Base-by-base conservation (phyloP, 352 stramenopile species). In the Globisporangium cylindrosporum region DNA sequence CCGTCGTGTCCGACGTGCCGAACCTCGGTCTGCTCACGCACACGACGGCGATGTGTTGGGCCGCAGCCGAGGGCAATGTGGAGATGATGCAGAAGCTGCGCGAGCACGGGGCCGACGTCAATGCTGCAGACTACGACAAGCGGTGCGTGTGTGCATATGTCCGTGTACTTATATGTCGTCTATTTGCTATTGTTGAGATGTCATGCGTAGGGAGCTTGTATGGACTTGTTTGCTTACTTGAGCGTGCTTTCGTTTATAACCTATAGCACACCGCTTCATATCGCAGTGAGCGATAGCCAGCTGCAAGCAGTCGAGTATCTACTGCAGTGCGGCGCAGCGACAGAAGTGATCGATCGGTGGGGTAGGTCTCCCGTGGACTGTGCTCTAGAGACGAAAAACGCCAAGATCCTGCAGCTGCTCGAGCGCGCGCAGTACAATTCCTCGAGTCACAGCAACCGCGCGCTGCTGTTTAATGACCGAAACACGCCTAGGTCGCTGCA, bases 21-120 rank as follows among this genome's bases (percentile, higher is more conserved):
- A 62, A 68, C 54, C 66, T 81, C 9, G 75, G 67, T 12, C 53
- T 32, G 20, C 62, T 82, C 63, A 78, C 78, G 66, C 82, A 82
- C 76, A 85, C 81, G 29, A 93, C 80, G 18, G 86, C 84, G 56
- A 89, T 94, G 80, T 93, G 82, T 73, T 94, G 82, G 84, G 86
- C 86, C 0, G 86, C 86, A 0, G 71, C 82, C 8, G 76, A 88
- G 48, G 84, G 86, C 22, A 80, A 92, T 63, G 54, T 91, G 18
- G 80, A 80, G 32, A 75, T 87, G 32, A 80, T 94, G 68, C 74
- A 80, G n/a, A 73, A 73, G 1, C 69, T 93, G 38, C 71, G 76
- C 29, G 80, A 87, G 51, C 80, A 89, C 68, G 84, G 81, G 24
- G 82, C 73, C 5, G 80, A 94, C 64, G 82, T 94, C 22, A 92